Conservation (phyloP, 1,284 basidiomycete genomes). For the Apiotrichum gracile region DNA sequence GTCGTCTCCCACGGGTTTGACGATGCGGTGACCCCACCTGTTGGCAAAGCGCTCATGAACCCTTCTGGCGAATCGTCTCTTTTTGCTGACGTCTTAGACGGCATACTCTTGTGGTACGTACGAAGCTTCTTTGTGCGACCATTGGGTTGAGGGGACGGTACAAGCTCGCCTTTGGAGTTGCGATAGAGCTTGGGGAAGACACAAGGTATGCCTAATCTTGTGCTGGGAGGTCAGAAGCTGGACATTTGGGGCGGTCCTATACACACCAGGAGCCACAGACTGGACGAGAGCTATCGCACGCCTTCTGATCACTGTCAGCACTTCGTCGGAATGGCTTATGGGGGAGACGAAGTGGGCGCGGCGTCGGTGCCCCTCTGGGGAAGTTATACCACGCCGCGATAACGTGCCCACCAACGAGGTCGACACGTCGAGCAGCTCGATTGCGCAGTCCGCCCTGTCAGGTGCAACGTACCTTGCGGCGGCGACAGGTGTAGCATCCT, state of each 20-base stretch:
- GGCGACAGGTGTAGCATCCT: slow-evolving; percentile 21
- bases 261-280: slow-evolving; percentile 20
- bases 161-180: slow-evolving; percentile 20
- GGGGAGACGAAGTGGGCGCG: no score
- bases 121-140: slow-evolving; percentile 19
- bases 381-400: no score
- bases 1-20: slow-evolving; percentile 10
- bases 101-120: neutral
- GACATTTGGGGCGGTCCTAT: no score
- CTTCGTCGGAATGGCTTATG: no score
- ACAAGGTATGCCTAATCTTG: slow-evolving; percentile 17
- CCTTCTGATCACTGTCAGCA: slow-evolving; percentile 15
- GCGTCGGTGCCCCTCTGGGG: no score
- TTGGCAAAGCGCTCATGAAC: neutral
- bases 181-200: slow-evolving; percentile 23
- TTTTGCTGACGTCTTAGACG: neutral
- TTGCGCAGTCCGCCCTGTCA: no score
- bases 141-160: slow-evolving; percentile 23
- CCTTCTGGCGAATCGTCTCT: slow-evolving; percentile 8
- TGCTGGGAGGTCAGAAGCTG: slow-evolving; percentile 3
- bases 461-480: slow-evolving; percentile 12
- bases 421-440: no score
- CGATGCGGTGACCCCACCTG: neutral
- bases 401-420: no score
- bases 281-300: slow-evolving; percentile 16